Evolutionary conservation across 345 rosid genomes (phyloP), one percentile per base, ranked within the genome.

Genomic region (Excoecaria cochinchinensis): DNA sequence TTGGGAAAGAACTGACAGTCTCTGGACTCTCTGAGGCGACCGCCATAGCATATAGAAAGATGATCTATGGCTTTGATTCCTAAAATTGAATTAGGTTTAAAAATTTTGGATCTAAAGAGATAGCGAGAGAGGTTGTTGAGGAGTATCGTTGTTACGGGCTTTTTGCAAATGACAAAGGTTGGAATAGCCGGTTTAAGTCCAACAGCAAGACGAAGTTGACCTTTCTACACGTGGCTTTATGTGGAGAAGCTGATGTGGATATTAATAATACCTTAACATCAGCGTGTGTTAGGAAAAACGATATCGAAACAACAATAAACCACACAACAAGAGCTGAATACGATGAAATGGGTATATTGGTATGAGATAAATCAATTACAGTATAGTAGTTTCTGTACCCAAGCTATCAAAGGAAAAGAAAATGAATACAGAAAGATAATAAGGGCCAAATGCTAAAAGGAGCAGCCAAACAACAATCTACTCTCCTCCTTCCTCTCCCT

Each of bases 41-140:
- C 13, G 89, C 89, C 95, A 87, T 90, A 42, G 77, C 50, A 68
- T 40, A 24, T 6, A 10, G 70, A 38, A 68, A 63, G 81, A 79
- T 76, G 48, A 44, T 44, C 80, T 39, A 48, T 39, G 60, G 53
- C 4, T 57, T 50, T 58, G 68, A n/a, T 46, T 14, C 0, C 9
- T 7, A 25, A 40, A 60, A 4, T 51, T 22, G 44, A 59, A 46
- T 19, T 40, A n/a, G 17, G 6, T 9, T 16, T 11, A n/a, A 19
- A 36, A 53, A 75, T 55, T 17, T 40, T 5, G 63, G 25, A 74
- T 44, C 36, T 59, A 46, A 21, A 11, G 40, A 19, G 70, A 55
- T 38, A 24, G 62, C 9, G n/a, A 48, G 10, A 36, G 42, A 2
- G 57, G 73, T 19, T 0, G 48, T 36, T 58, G 42, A 58, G 66